A percentile compares a stretch with the other conserved stretches of the same genome.
phyloP scores from a whole-genome alignment of 2,329 filamentous ascomycete genomes.

The Harringtonia lauricola region DNA sequence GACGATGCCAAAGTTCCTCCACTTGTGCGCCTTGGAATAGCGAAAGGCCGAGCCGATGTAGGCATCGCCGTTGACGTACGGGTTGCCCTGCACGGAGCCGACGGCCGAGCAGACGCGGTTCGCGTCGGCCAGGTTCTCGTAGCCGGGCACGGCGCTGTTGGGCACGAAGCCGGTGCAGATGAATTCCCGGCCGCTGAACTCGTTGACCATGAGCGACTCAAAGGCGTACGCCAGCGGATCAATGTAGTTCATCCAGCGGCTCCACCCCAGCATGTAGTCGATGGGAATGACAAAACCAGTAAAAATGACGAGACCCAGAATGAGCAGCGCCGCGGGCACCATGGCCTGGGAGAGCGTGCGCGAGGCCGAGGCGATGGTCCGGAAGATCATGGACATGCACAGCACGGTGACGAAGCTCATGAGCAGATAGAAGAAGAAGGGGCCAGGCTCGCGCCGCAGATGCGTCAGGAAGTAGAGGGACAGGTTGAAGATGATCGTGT shows the following conservation, averaged over 20 bases:
- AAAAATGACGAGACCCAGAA: constrained; percentile 56
- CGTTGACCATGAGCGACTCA: constrained; percentile 72
- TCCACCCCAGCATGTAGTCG: constrained; percentile 68
- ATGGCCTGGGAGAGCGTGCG: constrained; percentile 56
- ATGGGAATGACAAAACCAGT: constrained; percentile 58
- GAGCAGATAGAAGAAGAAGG: constrained; percentile 80
- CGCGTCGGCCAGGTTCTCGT: constrained; percentile 20
- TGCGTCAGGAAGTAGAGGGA: constrained; percentile 82
- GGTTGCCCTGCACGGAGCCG: constrained; percentile 43
- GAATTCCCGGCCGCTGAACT: constrained; percentile 60
- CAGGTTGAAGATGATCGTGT: constrained; percentile 66
- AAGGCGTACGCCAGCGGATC: constrained; percentile 74
- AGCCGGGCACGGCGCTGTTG: constrained; percentile 19
- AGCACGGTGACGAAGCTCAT: constrained; percentile 64
- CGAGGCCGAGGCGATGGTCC: constrained; percentile 67
- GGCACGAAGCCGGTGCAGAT: constrained; percentile 36
- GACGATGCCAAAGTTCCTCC: constrained; percentile 63
- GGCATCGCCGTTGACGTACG: constrained; percentile 42
- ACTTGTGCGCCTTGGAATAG: constrained; percentile 49
- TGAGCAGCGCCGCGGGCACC: constrained; percentile 48
- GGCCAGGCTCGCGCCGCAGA: constrained; percentile 58
- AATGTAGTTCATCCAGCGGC: constrained; percentile 72
- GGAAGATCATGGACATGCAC: constrained; percentile 79
- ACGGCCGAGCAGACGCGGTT: constrained; percentile 47
- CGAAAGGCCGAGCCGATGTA: constrained; percentile 43